Percentiles rank a stretch among this genome's conserved stretches.
Evolutionary conservation across 306 rosid genomes (phyloP).

Genomic region (Glycine soja): DNA sequence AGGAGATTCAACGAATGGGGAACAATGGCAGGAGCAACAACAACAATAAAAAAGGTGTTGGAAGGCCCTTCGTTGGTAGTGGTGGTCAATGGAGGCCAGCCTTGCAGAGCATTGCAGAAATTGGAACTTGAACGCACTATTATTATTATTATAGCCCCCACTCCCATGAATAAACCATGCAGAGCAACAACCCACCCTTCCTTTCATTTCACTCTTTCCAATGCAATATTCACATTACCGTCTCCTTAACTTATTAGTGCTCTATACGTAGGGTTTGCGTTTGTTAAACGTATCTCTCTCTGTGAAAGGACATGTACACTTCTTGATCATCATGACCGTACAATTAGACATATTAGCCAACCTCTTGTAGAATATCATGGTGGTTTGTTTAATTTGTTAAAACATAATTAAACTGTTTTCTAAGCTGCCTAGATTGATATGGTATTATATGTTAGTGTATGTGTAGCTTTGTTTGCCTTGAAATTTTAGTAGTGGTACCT

Average conservation of each 20-base stretch:
- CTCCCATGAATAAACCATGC: constrained; percentile 42
- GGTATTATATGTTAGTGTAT: not conserved
- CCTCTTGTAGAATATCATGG: constrained; percentile 17
- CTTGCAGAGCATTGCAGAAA: constrained; percentile 90
- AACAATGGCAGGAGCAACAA: constrained; percentile 47
- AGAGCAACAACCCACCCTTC: not conserved
- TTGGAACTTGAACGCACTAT: constrained; percentile 68
- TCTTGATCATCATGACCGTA: not conserved
- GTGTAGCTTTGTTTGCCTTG: constrained; percentile 1
- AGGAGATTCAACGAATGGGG: constrained; percentile 53
- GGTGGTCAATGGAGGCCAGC: constrained; percentile 95
- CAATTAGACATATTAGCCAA: constrained; percentile 35
- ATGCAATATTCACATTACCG: constrained; percentile 14
- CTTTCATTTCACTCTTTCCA: constrained; percentile 41
- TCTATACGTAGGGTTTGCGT: constrained; percentile 33
- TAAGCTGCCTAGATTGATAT: not conserved
- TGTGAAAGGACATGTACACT: not conserved
- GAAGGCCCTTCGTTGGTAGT: constrained; percentile 63
- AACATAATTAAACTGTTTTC: not conserved
- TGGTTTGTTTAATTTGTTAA: not conserved
- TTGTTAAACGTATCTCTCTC: constrained; percentile 34
- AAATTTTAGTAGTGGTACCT: not conserved
- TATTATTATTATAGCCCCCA: not conserved
- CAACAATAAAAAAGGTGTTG: constrained; percentile 39
- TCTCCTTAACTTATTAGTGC: not conserved